Evolutionary conservation across 768 basidiomycete species (phyloP).

Genomic region (Mycena capillaripes): DNA sequence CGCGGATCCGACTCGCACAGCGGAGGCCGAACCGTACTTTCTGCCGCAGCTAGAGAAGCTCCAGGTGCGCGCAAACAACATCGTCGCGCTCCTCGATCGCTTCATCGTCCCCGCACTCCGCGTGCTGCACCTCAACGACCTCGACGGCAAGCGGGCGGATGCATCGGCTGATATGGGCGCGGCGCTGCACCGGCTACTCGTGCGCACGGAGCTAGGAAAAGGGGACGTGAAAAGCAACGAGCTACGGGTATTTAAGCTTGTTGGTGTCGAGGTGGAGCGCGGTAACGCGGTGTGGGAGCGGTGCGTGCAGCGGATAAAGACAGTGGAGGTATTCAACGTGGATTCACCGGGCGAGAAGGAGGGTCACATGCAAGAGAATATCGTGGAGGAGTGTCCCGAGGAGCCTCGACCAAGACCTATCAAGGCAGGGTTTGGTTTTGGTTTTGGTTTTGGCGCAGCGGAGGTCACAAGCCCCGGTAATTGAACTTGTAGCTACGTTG

Average conservation of each 20-base stretch:
- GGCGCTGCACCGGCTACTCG: slow-evolving; percentile 45
- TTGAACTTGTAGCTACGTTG: no score
- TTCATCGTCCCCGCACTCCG: slow-evolving; percentile 49
- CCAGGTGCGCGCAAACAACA: slow-evolving; percentile 51
- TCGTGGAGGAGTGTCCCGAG: not conserved
- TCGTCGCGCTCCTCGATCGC: slow-evolving; percentile 46
- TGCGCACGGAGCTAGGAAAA: slow-evolving; percentile 48
- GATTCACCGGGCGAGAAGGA: not conserved
- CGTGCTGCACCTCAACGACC: slow-evolving; percentile 48
- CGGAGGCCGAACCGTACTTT: slow-evolving; percentile 20
- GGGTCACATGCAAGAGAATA: not conserved
- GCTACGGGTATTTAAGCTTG: slow-evolving; percentile 45
- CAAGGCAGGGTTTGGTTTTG: slow-evolving; percentile 20
- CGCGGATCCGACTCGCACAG: slow-evolving; percentile 8
- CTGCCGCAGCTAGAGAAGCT: slow-evolving; percentile 41
- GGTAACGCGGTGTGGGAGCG: slow-evolving; percentile 43
- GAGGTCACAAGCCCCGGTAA: no score
- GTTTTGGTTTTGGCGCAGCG: slow-evolving; percentile 14
- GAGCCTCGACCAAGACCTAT: slow-evolving; percentile 3
- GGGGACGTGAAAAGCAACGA: slow-evolving; percentile 34
- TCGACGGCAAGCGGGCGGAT: slow-evolving; percentile 49
- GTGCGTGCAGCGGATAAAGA: slow-evolving; percentile 47
- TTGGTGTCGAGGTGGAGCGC: slow-evolving; percentile 39
- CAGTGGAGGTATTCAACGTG: slow-evolving; percentile 41
- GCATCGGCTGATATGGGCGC: slow-evolving; percentile 46